Base-by-base conservation (phyloP, 208 protist genomes). In the Naegleria gruberi region DNA sequence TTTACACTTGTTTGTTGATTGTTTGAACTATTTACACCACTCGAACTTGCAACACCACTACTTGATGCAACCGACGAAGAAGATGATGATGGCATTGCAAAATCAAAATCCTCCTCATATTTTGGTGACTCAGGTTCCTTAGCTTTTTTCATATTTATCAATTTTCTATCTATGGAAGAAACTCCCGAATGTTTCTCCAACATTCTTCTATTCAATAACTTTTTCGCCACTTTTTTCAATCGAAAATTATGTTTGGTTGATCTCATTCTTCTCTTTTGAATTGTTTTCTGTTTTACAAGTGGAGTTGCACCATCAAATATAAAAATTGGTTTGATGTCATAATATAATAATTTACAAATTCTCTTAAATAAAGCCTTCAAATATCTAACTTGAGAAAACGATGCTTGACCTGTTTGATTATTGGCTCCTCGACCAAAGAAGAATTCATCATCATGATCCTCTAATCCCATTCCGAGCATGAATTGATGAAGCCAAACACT, bases 221-320 rank as follows among this genome's bases (percentile, higher is more conserved):
- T 87, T n/a, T 55, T 87, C 30, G 83, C 83, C 7, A 26, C 43
- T 46, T 55, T 46, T 12, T 87, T 30, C 12, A 91, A 40, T 73
- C 41, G 57, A 19, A 83, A 40, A 26, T 81, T 41, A 37, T 86
- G 23, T 73, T 91, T 44, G 42, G 23, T 44, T 44, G 23, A 41
- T 41, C 89, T 30, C 41, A 57, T 87, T 40, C 74, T 47, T 45
- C 90, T 82, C 30, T 26, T 86, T 10, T 23, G 90, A 47, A 92
- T 12, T 23, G 87, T 82, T 47, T 43, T 82, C 34, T 92, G 89
- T 44, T 92, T 92, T 1, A 92, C 15, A 23, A 87, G 23, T 0
- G 91, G 91, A 19, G 91, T 89, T 45, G 34, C 34, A 2, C 91
- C 91, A 81, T 92, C 91, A 87, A 92, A 92, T 26, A 92, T 90